Percentiles rank a stretch among this genome's conserved stretches.
Conservation (phyloP, 495 filamentous ascomycete genomes). For the Hapsidospora chrysogenum region DNA sequence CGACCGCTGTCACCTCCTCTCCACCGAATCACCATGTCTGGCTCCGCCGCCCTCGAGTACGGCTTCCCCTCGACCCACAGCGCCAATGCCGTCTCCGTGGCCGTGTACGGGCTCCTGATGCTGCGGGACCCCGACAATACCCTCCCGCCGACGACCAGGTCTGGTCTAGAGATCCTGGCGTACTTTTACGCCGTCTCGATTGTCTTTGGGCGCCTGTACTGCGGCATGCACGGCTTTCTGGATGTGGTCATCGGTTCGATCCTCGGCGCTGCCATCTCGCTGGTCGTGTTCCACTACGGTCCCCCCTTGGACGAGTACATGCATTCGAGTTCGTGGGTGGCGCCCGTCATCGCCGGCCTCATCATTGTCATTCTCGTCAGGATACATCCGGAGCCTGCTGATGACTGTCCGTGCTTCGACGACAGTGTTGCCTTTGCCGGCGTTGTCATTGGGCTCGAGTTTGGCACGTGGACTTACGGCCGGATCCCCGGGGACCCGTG, state of each 20-base stretch:
- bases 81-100: conserved; percentile 90
- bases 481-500: conserved; percentile 38
- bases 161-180: conserved; percentile 45
- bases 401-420: conserved; percentile 95
- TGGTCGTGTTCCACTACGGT: conserved; percentile 57
- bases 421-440: conserved; percentile 89
- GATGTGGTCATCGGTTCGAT: conserved; percentile 68
- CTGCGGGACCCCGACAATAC: conserved; percentile 39
- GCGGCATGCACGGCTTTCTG: conserved; percentile 95
- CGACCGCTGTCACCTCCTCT: conserved; percentile 85
- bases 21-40: conserved; percentile 91
- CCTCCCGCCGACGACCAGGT: conserved; percentile 30
- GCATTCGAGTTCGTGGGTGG: conserved; percentile 33
- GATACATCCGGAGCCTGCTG: conserved; percentile 87
- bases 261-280: conserved; percentile 49
- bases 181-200: conserved; percentile 86
- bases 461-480: conserved; percentile 67
- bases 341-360: conserved; percentile 41
- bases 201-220: conserved; percentile 78
- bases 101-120: conserved; percentile 60
- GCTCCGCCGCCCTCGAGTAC: conserved; percentile 85
- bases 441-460: conserved; percentile 65
- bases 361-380: conserved; percentile 60
- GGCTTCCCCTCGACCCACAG: conserved; percentile 95
- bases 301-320: conserved; percentile 51